Evolutionary conservation across 352 stramenopile genomes (phyloP).

Genomic region (Phytophthora tubulina): DNA sequence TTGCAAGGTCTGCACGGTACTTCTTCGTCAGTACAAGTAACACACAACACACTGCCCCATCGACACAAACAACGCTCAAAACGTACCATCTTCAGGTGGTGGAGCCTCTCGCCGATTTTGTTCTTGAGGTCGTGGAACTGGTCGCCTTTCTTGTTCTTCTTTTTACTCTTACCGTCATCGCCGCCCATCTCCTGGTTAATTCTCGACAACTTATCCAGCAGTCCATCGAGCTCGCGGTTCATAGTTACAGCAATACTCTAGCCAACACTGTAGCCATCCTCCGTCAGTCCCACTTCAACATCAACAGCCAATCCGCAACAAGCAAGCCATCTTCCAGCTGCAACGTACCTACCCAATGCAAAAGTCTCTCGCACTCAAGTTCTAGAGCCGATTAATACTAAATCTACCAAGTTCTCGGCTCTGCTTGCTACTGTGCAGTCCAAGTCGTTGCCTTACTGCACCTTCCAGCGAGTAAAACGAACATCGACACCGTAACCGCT

Average conservation of each 20-base stretch:
- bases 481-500: slow-evolving; percentile 27
- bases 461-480: slow-evolving; percentile 37
- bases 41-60: background rate
- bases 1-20: slow-evolving; percentile 65
- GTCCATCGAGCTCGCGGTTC: slow-evolving; percentile 82
- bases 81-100: slow-evolving; percentile 80
- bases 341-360: slow-evolving; percentile 11
- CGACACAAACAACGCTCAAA: background rate
- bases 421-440: background rate
- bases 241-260: slow-evolving; percentile 39
- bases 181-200: slow-evolving; percentile 88
- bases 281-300: slow-evolving; percentile 40
- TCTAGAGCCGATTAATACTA: background rate
- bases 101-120: slow-evolving; percentile 81
- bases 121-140: slow-evolving; percentile 85
- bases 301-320: slow-evolving; percentile 33
- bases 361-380: slow-evolving; percentile 8
- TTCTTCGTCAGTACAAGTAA: slow-evolving; percentile 2
- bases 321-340: slow-evolving; percentile 22
- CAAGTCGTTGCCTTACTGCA: slow-evolving; percentile 25
- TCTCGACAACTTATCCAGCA: slow-evolving; percentile 76
- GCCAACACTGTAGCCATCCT: slow-evolving; percentile 38
- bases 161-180: slow-evolving; percentile 75
- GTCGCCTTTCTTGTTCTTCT: slow-evolving; percentile 71
- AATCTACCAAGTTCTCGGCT: background rate